Evolutionary conservation across 225 moss, liverwort and hornwort genomes (phyloP), one percentile per base, ranked within the genome.

Genomic region (Sphagnum tenellum): DNA sequence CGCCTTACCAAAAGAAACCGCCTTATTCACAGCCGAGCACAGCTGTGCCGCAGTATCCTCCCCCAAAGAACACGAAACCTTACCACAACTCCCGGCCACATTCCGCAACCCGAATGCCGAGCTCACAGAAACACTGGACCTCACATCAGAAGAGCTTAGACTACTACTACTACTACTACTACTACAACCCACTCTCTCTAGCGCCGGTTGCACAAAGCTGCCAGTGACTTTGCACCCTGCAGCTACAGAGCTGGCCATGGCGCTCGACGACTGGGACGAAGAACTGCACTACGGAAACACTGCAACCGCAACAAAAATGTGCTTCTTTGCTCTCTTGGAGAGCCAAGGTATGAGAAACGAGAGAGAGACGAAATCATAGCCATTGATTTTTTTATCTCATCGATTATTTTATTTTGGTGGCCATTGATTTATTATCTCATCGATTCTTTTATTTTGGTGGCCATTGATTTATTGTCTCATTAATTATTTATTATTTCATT

Each of bases 191-290:
- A 48, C 3, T 48, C 45, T 73, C 46, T 85, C 82, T 12, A 79
- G 70, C 74, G 67, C 82, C 67, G 72, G 56, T 56, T 52, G 51
- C 45, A 64, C 64, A 7, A 75, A 75, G 71, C 84, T 52, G 1
- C 77, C 68, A 2, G 86, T 74, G 12, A 84, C 48, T 79, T 83
- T 91, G 85, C 86, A 89, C 61, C 79, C 86, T 64, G 83, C 83
- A 63, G 88, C 88, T 45, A 88, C 78, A 12, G 89, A 81, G 66
- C 88, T 66, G 61, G 92, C 92, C 89, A 88, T 93, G 46, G 78
- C 83, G 74, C 73, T 29, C 29, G 29, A 29, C 29, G 29, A 29
- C 29, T 29, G 29, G 0, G 29, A 29, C 29, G 29, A 0, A 29
- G 29, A 29, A 29, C 29, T 29, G 29, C 29, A 29, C 29, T 29